These are phyloP conservation scores for Suillus cothurnatus DNA, from an alignment of 768 basidiomycete genomes.

Conservation along the genomic window DNA sequence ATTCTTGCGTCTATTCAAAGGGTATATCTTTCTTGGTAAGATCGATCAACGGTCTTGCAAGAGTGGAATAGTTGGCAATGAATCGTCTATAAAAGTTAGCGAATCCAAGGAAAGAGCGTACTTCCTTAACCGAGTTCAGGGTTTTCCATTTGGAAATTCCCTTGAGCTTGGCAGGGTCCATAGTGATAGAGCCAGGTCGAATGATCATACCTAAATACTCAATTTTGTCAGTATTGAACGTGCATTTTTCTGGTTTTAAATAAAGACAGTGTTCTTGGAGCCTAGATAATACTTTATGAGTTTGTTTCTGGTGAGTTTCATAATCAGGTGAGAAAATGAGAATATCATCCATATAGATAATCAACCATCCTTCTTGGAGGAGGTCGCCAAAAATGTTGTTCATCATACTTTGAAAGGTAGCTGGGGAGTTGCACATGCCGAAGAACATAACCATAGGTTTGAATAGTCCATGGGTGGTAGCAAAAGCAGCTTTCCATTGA, in stretches of 20 bases:
- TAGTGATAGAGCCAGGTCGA: not conserved
- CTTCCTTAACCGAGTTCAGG: not conserved
- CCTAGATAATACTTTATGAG: conserved; percentile 26
- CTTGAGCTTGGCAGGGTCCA: not conserved
- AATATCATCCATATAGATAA: conserved; percentile 32
- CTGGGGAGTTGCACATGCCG: conserved; percentile 16
- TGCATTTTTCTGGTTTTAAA: conserved; percentile 17
- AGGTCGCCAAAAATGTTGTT: conserved; percentile 19
- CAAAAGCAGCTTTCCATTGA: not conserved
- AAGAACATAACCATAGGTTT: conserved; percentile 3
- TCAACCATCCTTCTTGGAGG: conserved; percentile 22
- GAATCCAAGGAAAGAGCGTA: conserved; percentile 27
- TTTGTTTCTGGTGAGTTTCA: conserved; percentile 14
- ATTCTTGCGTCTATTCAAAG: conserved; percentile 27
- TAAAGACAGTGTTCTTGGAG: conserved; percentile 36
- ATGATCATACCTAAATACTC: not conserved
- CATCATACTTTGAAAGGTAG: conserved; percentile 31
- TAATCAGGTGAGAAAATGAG: conserved; percentile 20
- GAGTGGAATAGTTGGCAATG: conserved; percentile 28
- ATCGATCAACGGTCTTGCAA: conserved; percentile 25
- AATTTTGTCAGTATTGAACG: not conserved
- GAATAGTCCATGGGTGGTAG: fast-evolving
- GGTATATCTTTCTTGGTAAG: conserved; percentile 26
- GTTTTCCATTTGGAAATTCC: not conserved
- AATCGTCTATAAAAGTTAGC: conserved; percentile 34